phyloP scores from a whole-genome alignment of 2,329 filamentous ascomycete species.

The Cladosporium halotolerans region DNA sequence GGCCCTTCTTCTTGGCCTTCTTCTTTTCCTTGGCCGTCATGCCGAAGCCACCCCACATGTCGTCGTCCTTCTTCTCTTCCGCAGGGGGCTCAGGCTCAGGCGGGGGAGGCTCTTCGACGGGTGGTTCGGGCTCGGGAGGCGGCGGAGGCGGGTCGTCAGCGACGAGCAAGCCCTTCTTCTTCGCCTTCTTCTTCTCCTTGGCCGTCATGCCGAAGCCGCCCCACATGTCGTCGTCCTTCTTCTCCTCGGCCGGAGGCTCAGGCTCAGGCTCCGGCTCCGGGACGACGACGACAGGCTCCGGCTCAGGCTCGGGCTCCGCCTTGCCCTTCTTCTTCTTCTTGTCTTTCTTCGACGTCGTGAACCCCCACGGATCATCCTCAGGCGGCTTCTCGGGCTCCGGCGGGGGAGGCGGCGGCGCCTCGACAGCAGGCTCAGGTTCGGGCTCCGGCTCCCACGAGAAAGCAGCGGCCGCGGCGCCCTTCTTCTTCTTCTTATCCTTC shows the following conservation, averaged over 20 bases:
- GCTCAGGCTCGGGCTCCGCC: slow-evolving; percentile 29
- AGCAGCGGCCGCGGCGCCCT: slow-evolving; percentile 21
- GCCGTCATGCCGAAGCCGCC: slow-evolving; percentile 20
- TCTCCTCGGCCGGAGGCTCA: slow-evolving; percentile 31
- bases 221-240: slow-evolving; percentile 33
- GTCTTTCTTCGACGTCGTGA: slow-evolving; percentile 32
- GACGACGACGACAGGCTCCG: slow-evolving; percentile 31
- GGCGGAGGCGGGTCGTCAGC: slow-evolving; percentile 1
- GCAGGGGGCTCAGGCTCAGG: slow-evolving; percentile 27
- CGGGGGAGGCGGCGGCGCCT: slow-evolving; percentile 20
- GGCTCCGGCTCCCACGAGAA: slow-evolving; percentile 12
- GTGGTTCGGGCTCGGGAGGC: slow-evolving; percentile 13
- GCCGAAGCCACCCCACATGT: slow-evolving; percentile 25
- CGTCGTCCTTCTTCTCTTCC: slow-evolving; percentile 39
- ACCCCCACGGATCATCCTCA: slow-evolving; percentile 31
- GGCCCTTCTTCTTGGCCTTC: slow-evolving; percentile 39
- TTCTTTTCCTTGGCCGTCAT: slow-evolving; percentile 40
- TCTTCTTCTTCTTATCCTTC: slow-evolving; percentile 29
- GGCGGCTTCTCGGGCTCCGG: slow-evolving; percentile 21
- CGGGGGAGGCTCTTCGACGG: slow-evolving; percentile 19
- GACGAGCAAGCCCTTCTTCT: slow-evolving; percentile 38
- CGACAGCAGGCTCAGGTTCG: slow-evolving; percentile 22
- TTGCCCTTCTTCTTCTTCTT: slow-evolving; percentile 39
- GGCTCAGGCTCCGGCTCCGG: slow-evolving; percentile 32
- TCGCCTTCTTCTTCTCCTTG: slow-evolving; percentile 35